Conservation (phyloP, 179 eudicot genomes). For the Amaranthus tricolor region DNA sequence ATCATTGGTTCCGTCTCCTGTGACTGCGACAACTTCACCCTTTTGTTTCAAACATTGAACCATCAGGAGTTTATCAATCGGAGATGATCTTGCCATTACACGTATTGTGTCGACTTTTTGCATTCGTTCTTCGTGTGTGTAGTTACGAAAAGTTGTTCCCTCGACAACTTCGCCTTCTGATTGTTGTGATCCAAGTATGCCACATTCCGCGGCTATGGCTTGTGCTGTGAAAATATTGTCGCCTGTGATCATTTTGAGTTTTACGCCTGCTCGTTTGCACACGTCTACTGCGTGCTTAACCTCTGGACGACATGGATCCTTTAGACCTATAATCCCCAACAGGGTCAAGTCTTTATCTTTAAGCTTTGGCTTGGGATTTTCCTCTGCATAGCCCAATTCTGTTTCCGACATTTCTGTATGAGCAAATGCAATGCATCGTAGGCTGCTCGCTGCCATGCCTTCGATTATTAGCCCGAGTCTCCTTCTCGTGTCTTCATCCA, state of each 20-base stretch:
- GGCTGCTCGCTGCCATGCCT: constrained; percentile 45
- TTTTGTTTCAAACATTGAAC: constrained; percentile 39
- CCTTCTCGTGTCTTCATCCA: constrained; percentile 32
- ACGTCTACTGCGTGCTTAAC: constrained; percentile 36
- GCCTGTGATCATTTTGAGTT: constrained; percentile 46
- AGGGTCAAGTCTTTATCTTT: constrained; percentile 33
- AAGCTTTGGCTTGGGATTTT: constrained; percentile 23
- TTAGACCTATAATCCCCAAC: constrained; percentile 41
- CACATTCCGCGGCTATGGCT: constrained; percentile 48
- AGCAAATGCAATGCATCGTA: constrained; percentile 51
- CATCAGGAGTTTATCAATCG: constrained; percentile 45
- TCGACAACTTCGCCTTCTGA: constrained; percentile 53
- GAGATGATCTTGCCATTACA: constrained; percentile 48
- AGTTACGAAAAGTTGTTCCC: constrained; percentile 61
- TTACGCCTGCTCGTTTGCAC: constrained; percentile 39
- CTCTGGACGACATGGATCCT: constrained; percentile 50
- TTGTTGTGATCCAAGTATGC: constrained; percentile 45
- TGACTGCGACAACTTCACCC: constrained; percentile 50
- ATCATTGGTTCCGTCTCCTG: constrained; percentile 48
- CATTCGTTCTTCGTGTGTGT: constrained; percentile 57
- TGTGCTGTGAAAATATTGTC: constrained; percentile 45
- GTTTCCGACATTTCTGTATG: constrained; percentile 26
- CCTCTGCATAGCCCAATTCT: constrained; percentile 21
- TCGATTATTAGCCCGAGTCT: constrained; percentile 26
- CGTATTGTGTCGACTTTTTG: constrained; percentile 30